Evolutionary conservation across 2,329 filamentous ascomycete genomes (phyloP).

Genomic region (Aureobasidium sp.): DNA sequence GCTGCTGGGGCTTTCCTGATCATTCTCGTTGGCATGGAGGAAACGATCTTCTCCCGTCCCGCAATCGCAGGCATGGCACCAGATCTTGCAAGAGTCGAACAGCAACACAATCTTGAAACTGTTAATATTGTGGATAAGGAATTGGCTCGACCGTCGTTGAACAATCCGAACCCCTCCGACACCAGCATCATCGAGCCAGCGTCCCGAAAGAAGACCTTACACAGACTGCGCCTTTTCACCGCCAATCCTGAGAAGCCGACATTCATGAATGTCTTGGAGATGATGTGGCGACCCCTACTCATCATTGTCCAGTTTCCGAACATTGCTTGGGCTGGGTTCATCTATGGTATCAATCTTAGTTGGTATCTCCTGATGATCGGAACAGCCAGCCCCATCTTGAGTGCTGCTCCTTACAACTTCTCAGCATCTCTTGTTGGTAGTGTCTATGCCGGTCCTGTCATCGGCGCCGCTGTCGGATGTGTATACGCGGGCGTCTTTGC

Average conservation of each 20-base stretch:
- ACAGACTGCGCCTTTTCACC: conserved; percentile 21
- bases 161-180: background rate
- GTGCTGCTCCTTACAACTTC: conserved; percentile 31
- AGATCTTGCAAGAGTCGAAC: conserved; percentile 11
- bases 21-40: conserved; percentile 13
- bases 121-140: background rate
- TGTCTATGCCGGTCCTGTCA: conserved; percentile 26
- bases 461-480: conserved; percentile 22
- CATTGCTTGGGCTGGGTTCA: conserved; percentile 16
- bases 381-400: conserved; percentile 17
- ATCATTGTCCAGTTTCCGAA: conserved; percentile 8
- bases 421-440: conserved; percentile 29
- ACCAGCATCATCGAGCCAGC: too few relatives aligned
- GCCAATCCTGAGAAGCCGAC: conserved; percentile 20
- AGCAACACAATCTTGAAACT: background rate
- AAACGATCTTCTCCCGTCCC: conserved; percentile 12
- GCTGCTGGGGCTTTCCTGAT: background rate
- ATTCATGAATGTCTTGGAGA: conserved; percentile 19
- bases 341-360: conserved; percentile 17
- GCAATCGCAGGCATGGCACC: too few relatives aligned
- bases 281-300: conserved; percentile 20
- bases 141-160: background rate
- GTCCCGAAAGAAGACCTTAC: conserved; percentile 23
- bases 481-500: conserved; percentile 34
- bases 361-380: conserved; percentile 18